Evolutionary conservation across 2,329 filamentous ascomycete species (phyloP), one percentile per base, ranked within the genome.

Genomic region (Diaporthe longicolla): DNA sequence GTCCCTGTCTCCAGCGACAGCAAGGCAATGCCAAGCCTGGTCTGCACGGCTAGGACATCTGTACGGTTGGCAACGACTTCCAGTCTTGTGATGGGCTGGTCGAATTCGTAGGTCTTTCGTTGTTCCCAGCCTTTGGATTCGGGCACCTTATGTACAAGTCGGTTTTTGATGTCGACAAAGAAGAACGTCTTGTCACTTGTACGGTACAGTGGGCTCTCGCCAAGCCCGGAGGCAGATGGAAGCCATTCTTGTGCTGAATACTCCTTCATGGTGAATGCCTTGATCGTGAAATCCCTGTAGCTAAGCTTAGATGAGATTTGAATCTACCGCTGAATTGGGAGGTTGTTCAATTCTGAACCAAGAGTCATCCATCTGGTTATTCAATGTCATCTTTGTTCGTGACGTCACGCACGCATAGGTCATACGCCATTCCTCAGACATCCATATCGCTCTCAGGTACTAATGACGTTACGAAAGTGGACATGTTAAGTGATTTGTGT

Each of bases 151-250:
- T 79, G 76, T 1, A 79, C 73, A n/a, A 76, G 73, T 45, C 74
- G 75, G 26, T 77, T 77, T 65, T 78, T 77, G 63, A 79, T 80
- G 71, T 79, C 79, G 70, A 76, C 77, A 69, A 78, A 79, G 74
- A 79, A 79, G 70, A 79, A 78, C 1, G 70, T 76, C 58, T 78
- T 74, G 43, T 79, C 77, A 19, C 73, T 74, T 15, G 71, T 73
- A n/a, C 78, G 77, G 61, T 80, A 79, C 11, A 79, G 48, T 17
- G 78, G 78, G 50, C 77, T 79, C 59, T 79, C 77, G 55, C 77
- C 78, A 19, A 80, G 74, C 3, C 76, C 77, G 2, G 74, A 76
- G 21, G 59, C 58, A 9, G 77, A 77, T 37, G 79, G 76, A 10
- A 79, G 76, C 78, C 77, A 79, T 59, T 79, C 76, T 68, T 78